phyloP scores from a whole-genome alignment of 257 asterid genomes.

The Paulownia fortunei region DNA sequence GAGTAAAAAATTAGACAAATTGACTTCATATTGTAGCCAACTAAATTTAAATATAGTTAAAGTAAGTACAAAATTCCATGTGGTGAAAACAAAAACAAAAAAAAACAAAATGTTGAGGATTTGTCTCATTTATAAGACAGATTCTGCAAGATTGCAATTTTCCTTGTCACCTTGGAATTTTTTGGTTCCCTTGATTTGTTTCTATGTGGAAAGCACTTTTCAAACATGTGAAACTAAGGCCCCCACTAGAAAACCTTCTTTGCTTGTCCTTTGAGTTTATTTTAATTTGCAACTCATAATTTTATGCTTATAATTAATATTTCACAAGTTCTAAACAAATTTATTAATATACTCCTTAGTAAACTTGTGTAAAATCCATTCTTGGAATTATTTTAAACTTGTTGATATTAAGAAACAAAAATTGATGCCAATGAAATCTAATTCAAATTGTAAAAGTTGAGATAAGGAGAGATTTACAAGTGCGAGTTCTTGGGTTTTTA shows the following conservation, averaged over 20 bases:
- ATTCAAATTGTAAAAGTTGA: too few relatives aligned
- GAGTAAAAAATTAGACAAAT: not conserved
- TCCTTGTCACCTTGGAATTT: not conserved
- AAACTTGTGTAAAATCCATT: too few relatives aligned
- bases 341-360: too few relatives aligned
- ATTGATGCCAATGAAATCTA: too few relatives aligned
- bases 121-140: conserved; percentile 15
- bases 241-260: not conserved
- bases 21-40: not conserved
- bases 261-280: not conserved
- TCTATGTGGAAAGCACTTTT: not conserved
- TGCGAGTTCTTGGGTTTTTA: too few relatives aligned
- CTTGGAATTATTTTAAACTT: too few relatives aligned
- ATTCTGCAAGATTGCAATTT: not conserved
- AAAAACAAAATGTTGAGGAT: not conserved
- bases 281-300: not conserved
- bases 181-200: conserved; percentile 3
- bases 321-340: too few relatives aligned
- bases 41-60: not conserved
- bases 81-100: conserved; percentile 10
- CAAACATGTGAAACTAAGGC: conserved; percentile 35
- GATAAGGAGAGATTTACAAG: too few relatives aligned
- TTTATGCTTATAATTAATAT: too few relatives aligned
- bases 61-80: not conserved
- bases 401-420: too few relatives aligned